phyloP scores from a whole-genome alignment of 805 yeast species.

The Ogataea trehalophila region DNA sequence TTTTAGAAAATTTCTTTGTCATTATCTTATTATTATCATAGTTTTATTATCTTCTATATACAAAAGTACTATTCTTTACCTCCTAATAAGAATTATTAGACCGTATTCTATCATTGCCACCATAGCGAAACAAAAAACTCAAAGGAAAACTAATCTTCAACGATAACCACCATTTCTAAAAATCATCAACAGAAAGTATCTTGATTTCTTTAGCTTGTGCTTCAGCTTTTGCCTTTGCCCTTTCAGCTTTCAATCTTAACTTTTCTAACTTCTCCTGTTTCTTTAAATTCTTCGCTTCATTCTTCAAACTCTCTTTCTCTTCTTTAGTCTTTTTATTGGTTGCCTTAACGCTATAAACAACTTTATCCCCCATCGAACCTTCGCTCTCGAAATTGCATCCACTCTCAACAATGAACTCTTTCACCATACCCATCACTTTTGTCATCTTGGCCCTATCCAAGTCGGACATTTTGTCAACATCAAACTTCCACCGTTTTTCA shows the following conservation, averaged over 20 bases:
- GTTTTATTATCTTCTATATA: too few species aligned
- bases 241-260: constrained; percentile 19
- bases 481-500: constrained; percentile 7
- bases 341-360: constrained; percentile 15
- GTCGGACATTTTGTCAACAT: constrained; percentile 17
- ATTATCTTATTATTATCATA: too few species aligned
- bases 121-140: too few species aligned
- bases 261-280: constrained; percentile 31
- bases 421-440: background rate
- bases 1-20: too few species aligned
- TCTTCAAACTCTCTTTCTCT: constrained; percentile 5
- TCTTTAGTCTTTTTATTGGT: constrained; percentile 2
- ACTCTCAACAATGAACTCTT: background rate
- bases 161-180: too few species aligned
- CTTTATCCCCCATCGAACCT: constrained; percentile 15
- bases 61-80: too few species aligned
- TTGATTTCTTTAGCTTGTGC: constrained; percentile 3
- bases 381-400: constrained; percentile 27
- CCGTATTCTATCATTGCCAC: too few species aligned
- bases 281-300: constrained; percentile 29
- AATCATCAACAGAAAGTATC: constrained; percentile 12
- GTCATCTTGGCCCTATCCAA: constrained; percentile 26
- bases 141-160: constrained; percentile 5
- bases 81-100: too few species aligned
- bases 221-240: constrained; percentile 6